Evolutionary conservation across 208 protist species (phyloP).

Genomic region (Zelonia costaricensis): DNA sequence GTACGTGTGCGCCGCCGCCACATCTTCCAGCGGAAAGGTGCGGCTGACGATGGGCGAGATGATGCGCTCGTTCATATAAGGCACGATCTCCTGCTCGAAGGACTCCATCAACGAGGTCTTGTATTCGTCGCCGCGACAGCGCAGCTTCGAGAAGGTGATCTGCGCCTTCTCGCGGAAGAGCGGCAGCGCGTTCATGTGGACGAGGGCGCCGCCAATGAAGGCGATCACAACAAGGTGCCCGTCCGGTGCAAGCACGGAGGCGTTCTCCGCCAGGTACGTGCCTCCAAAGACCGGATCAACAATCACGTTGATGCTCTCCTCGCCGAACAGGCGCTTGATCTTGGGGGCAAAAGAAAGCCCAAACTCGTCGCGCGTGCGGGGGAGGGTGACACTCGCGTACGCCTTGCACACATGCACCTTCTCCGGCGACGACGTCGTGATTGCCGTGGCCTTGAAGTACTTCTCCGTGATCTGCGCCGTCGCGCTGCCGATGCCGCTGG

Average conservation of each 20-base stretch:
- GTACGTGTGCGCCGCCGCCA: conserved; percentile 44
- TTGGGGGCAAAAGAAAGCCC: conserved; percentile 62
- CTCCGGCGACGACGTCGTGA: conserved; percentile 63
- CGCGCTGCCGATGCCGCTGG: conserved; percentile 88
- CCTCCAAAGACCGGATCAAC: conserved; percentile 85
- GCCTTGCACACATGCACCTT: conserved; percentile 71
- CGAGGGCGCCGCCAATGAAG: conserved; percentile 59
- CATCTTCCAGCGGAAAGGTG: conserved; percentile 63
- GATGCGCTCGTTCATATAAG: conserved; percentile 51
- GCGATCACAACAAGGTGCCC: conserved; percentile 65
- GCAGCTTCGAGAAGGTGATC: conserved; percentile 76
- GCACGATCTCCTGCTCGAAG: conserved; percentile 64
- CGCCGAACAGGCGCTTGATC: conserved; percentile 43
- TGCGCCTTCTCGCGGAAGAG: conserved; percentile 52
- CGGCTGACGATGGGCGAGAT: conserved; percentile 50
- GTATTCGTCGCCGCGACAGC: conserved; percentile 54
- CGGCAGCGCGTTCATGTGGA: conserved; percentile 53
- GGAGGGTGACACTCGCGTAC: conserved; percentile 49
- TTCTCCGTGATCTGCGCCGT: conserved; percentile 83
- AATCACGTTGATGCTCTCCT: conserved; percentile 58
- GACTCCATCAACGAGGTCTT: conserved; percentile 46
- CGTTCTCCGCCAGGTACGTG: conserved; percentile 65
- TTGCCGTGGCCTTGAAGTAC: conserved; percentile 68
- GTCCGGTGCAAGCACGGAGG: conserved; percentile 46
- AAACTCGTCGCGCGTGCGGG: conserved; percentile 48